phyloP scores from a whole-genome alignment of 139 green algal species.

The Chlorella vulgaris region DNA sequence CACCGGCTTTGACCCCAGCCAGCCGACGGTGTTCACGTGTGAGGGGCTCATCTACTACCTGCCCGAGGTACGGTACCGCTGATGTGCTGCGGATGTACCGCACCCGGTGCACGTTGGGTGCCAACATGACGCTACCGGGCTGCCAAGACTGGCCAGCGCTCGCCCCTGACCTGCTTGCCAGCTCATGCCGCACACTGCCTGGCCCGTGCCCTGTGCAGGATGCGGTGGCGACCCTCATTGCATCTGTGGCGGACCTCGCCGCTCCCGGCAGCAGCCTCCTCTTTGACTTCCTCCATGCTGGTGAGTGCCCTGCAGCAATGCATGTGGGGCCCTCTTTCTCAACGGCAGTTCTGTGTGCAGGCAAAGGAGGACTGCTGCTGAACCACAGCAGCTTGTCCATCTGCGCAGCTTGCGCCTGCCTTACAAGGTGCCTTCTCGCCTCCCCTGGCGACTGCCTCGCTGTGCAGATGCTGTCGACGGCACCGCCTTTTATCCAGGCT shows the following conservation, averaged over 20 bases:
- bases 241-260: constrained; percentile 39
- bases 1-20: constrained; percentile 57
- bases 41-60: constrained; percentile 78
- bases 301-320: background rate
- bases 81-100: background rate
- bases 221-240: constrained; percentile 51
- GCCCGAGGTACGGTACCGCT: constrained; percentile 26
- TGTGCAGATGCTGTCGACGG: background rate
- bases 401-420: background rate
- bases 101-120: background rate
- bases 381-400: background rate
- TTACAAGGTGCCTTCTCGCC: background rate
- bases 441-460: background rate
- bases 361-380: background rate
- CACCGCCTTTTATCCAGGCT: background rate
- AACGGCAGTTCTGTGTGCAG: background rate
- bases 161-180: no score
- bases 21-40: constrained; percentile 66
- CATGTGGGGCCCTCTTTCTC: background rate
- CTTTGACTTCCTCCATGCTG: constrained; percentile 71
- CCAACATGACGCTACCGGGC: background rate
- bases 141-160: no score
- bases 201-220: background rate
- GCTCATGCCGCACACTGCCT: no score
- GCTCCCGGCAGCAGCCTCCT: constrained; percentile 48